Evolutionary conservation across 2,329 filamentous ascomycete species (phyloP), one percentile per base, ranked within the genome.

Genomic region (Neonectria ditissima): DNA sequence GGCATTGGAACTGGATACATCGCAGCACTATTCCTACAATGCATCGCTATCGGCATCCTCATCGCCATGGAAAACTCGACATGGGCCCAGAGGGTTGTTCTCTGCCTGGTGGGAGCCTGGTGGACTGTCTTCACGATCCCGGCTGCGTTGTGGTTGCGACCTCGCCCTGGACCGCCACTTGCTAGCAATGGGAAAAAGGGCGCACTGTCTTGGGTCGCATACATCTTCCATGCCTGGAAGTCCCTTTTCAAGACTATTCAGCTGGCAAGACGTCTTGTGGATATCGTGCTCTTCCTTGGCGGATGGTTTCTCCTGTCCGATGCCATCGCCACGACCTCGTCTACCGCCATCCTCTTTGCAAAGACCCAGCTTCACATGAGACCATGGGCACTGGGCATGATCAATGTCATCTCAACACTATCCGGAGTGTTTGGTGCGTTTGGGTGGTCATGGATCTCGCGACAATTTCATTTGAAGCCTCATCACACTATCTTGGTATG

Each of bases 251-350:
- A 89, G 62, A 98, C 96, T 0, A 81, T 94, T 11, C 86, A 89
- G 70, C 87, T 94, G 47, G 94, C 95, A 3, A 84, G 91, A 14
- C 86, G 87, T 11, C 84, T 95, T 7, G 81, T 89, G 54, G 92
- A 96, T 71, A 90, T 95, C 28, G 81, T 92, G 28, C 82, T 95
- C 7, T 96, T 96, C 76, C 86, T 99, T 5, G 88, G 86, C 3
- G 94, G 93, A 6, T 99, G 96, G 96, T 97, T 99, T 76, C 85
- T 99, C 30, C 86, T 99, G 2, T 97, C 92, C 7, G 96, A 99
- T 74, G 94, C 92, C 44, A 94, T 98, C 67, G 96, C 96, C 8
- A 98, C 96, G 0, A 95, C 97, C 0, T 96, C 92, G 34, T 95
- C 94, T 14, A 98, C 96, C 0, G 96, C 96, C 0, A 94, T 98